phyloP scores from a whole-genome alignment of 768 basidiomycete species.

The Chalciporus sphaerocephalus region DNA sequence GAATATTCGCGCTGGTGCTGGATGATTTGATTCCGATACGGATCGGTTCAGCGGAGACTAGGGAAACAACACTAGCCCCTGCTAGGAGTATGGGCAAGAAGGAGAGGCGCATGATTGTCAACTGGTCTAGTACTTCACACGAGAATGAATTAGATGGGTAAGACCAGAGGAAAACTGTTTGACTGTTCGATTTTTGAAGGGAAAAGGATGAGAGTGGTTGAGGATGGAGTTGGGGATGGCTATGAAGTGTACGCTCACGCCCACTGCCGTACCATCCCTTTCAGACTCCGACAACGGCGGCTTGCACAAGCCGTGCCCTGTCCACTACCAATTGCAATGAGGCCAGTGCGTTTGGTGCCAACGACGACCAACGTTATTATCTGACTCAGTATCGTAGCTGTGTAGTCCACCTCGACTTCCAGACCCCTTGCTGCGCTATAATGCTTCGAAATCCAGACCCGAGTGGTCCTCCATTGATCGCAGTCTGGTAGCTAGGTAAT shows the following conservation, averaged over 20 bases:
- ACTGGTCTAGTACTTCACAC: not conserved
- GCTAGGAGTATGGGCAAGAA: slow-evolving; percentile 36
- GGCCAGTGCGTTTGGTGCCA: too few relatives aligned
- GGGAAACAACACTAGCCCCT: slow-evolving; percentile 30
- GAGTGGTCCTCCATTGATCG: too few relatives aligned
- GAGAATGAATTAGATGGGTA: not conserved
- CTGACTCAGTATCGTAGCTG: too few relatives aligned
- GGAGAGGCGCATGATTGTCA: slow-evolving; percentile 35
- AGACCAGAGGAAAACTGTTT: too few relatives aligned
- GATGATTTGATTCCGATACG: slow-evolving; percentile 39
- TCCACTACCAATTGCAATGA: too few relatives aligned
- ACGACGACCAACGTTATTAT: too few relatives aligned
- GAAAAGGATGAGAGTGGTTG: not conserved
- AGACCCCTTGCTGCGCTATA: too few relatives aligned
- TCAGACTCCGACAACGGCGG: slow-evolving; percentile 22
- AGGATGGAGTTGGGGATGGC: not conserved
- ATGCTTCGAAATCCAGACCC: too few relatives aligned
- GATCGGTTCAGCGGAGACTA: slow-evolving; percentile 49
- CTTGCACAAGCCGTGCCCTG: not conserved
- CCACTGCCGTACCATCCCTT: slow-evolving; percentile 8
- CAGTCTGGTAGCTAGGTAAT: too few relatives aligned
- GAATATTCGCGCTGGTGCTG: slow-evolving; percentile 31
- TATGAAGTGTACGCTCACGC: not conserved
- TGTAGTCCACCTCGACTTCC: too few relatives aligned
- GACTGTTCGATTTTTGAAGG: not conserved